Conservation (phyloP, 2,329 filamentous ascomycete genomes). For the Apiospora malaysiana region DNA sequence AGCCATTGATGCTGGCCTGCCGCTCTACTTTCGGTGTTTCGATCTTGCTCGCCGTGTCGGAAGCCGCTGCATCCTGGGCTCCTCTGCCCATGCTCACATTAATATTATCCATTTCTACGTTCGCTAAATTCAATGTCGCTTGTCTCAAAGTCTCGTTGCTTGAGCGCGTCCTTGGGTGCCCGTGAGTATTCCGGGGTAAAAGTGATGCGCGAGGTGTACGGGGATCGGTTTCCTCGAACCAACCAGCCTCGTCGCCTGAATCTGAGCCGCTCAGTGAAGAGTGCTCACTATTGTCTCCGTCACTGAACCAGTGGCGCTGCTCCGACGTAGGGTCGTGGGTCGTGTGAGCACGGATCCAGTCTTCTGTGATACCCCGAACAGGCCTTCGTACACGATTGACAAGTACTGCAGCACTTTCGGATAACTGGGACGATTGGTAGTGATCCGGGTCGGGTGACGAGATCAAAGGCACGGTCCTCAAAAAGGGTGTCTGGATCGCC, state of each 20-base stretch:
- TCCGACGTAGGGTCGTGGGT: constrained; percentile 72
- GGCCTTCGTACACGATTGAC: constrained; percentile 67
- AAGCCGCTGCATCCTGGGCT: constrained; percentile 35
- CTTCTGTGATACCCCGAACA: constrained; percentile 72
- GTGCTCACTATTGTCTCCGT: constrained; percentile 76
- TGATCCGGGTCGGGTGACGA: constrained; percentile 44
- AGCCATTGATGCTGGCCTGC: constrained; percentile 30
- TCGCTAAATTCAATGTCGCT: constrained; percentile 36
- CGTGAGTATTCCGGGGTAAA: constrained; percentile 41
- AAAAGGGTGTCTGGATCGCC: constrained; percentile 66
- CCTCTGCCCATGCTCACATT: constrained; percentile 29
- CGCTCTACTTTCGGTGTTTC: constrained; percentile 42
- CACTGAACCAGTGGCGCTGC: constrained; percentile 82
- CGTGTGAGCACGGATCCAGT: constrained; percentile 88
- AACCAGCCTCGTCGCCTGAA: constrained; percentile 53
- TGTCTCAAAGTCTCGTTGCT: constrained; percentile 63
- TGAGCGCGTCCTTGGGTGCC: constrained; percentile 53
- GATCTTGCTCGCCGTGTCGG: constrained; percentile 35
- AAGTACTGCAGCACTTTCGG: constrained; percentile 63
- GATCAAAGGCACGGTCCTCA: constrained; percentile 60
- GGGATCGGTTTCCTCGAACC: constrained; percentile 55
- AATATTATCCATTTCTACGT: constrained; percentile 36
- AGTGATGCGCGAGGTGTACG: constrained; percentile 53
- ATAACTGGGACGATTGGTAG: constrained; percentile 40
- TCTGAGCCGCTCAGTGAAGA: constrained; percentile 75